Evolutionary conservation across 2,329 filamentous ascomycete species (phyloP).

Genomic region (Sclerotinia glacialis): DNA sequence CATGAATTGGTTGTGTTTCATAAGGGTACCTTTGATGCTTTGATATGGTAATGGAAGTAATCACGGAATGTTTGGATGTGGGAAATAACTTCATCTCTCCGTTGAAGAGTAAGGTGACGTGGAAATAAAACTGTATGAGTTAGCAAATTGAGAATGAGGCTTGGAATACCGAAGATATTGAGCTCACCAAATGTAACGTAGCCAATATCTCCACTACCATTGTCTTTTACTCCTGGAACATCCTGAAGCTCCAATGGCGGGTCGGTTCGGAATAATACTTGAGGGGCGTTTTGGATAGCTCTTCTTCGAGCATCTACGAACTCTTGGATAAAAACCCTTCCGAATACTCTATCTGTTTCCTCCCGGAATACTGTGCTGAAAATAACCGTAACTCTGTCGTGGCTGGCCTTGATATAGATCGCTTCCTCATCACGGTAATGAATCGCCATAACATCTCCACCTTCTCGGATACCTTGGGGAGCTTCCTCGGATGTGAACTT

Average conservation of each 20-base stretch:
- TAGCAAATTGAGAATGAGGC: constrained; percentile 18
- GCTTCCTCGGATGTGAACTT: constrained; percentile 93
- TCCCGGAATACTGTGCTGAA: constrained; percentile 98
- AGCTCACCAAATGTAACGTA: constrained; percentile 94
- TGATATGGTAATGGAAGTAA: constrained; percentile 99
- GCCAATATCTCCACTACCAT: constrained; percentile 80
- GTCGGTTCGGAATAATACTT: constrained; percentile 94
- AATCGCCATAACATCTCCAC: constrained; percentile 90
- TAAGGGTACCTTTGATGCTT: constrained; percentile 76
- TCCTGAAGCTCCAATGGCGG: constrained; percentile 87
- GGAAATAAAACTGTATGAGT: constrained; percentile 77
- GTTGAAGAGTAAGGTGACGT: constrained; percentile 84
- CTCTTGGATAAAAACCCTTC: constrained; percentile 97
- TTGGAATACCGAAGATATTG: constrained; percentile 24
- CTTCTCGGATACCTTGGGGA: constrained; percentile 84
- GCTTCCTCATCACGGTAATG: constrained; percentile 99
- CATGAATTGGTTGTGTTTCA: constrained; percentile 16
- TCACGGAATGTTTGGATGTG: constrained; percentile 99
- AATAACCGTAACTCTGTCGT: constrained; percentile 97
- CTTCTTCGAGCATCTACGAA: constrained; percentile 94
- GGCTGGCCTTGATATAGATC: constrained; percentile 96
- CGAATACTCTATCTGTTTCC: constrained; percentile 95
- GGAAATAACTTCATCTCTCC: constrained; percentile 92
- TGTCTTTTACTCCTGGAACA: constrained; percentile 75
- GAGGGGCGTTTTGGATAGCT: constrained; percentile 96